A percentile compares a stretch with the other conserved stretches of the same genome.
These are phyloP conservation scores for Ashbya aceris DNA, from an alignment of 1,139 yeast genomes.

Conservation along the genomic window DNA sequence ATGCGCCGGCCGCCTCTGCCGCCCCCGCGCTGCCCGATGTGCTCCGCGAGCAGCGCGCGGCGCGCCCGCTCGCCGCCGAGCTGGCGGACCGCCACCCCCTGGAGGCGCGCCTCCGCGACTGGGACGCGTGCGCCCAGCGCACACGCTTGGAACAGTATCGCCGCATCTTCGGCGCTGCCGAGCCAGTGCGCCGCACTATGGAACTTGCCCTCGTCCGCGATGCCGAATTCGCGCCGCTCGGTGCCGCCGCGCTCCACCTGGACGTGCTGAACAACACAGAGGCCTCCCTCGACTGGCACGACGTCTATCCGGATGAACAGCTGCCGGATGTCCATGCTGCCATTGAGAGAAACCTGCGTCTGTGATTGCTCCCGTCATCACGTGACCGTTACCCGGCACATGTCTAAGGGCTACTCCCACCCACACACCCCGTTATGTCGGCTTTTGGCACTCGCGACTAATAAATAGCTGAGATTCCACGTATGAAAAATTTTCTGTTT, in stretches of 20 bases:
- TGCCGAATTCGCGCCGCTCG: constrained; percentile 63
- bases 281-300: constrained; percentile 83
- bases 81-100: constrained; percentile 83
- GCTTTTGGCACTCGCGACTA: neutral
- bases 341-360: neutral
- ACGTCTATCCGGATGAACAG: constrained; percentile 48
- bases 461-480: neutral
- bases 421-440: neutral
- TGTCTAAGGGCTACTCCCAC: neutral
- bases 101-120: constrained; percentile 60
- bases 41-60: constrained; percentile 27
- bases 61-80: constrained; percentile 45
- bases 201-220: constrained; percentile 66
- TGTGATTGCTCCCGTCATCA: neutral
- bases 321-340: too few relatives aligned
- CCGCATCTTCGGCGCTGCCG: constrained; percentile 72
- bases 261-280: constrained; percentile 78
- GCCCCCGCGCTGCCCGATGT: constrained; percentile 28
- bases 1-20: constrained; percentile 19
- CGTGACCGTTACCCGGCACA: neutral
- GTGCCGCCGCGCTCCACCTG: constrained; percentile 48
- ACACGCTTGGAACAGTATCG: constrained; percentile 70
- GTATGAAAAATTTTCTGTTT: neutral
- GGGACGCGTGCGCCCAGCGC: constrained; percentile 73
- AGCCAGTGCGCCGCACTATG: constrained; percentile 81